phyloP scores from a whole-genome alignment of 495 filamentous ascomycete genomes.

The Cercophora samala region DNA sequence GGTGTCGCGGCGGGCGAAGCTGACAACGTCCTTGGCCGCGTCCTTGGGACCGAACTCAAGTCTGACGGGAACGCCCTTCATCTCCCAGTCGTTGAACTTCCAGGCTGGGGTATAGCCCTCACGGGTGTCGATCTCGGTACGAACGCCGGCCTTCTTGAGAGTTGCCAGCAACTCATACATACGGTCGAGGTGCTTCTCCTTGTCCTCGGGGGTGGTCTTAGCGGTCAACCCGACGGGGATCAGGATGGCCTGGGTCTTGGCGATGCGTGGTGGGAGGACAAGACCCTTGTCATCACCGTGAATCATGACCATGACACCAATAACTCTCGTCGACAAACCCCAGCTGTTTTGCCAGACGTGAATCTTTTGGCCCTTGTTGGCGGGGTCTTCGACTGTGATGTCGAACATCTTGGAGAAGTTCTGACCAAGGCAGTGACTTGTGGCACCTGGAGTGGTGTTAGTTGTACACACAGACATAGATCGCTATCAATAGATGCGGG shows the following conservation, averaged over 20 bases:
- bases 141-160: constrained; percentile 63
- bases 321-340: constrained; percentile 92
- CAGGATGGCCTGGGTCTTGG: constrained; percentile 78
- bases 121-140: constrained; percentile 70
- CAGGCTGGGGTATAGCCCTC: constrained; percentile 88
- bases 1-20: constrained; percentile 82
- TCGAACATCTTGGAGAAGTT: constrained; percentile 99
- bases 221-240: constrained; percentile 93
- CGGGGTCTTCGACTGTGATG: constrained; percentile 92
- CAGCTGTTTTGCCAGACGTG: constrained; percentile 98
- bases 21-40: constrained; percentile 74
- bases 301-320: constrained; percentile 97
- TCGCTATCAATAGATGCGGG: background rate
- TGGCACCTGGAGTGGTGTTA: constrained; percentile 50
- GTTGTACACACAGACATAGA: background rate
- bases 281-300: constrained; percentile 93
- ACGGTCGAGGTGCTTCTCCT: constrained; percentile 64
- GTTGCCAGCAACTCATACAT: constrained; percentile 62
- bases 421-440: constrained; percentile 89
- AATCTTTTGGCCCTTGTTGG: constrained; percentile 63
- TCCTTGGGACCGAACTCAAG: constrained; percentile 96
- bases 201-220: constrained; percentile 75
- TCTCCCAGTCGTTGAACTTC: constrained; percentile 96
- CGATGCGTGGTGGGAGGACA: constrained; percentile 66
- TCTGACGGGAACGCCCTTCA: constrained; percentile 88